Percentiles rank a stretch among this genome's conserved stretches.
phyloP scores from a whole-genome alignment of 345 rosid species.

The Syzygium aqueum region DNA sequence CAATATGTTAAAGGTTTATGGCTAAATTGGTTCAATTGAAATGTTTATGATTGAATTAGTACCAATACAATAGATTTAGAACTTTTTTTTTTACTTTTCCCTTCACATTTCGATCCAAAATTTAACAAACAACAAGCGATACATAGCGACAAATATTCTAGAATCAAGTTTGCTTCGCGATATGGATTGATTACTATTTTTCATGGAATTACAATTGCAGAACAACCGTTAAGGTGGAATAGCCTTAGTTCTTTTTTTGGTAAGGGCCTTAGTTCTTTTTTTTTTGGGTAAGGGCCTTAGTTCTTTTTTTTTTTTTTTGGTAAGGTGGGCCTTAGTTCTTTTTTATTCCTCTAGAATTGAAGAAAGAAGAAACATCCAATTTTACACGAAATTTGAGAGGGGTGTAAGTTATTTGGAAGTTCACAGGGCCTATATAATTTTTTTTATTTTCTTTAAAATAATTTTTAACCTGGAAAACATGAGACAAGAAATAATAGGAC shows the following conservation, averaged over 20 bases:
- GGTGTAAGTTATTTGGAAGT: neutral
- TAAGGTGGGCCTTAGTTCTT: neutral
- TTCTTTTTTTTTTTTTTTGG: too few relatives aligned
- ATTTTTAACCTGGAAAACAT: too few relatives aligned
- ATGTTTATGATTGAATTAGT: too few relatives aligned
- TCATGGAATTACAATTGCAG: neutral
- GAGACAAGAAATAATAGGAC: too few relatives aligned
- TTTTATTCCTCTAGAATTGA: neutral
- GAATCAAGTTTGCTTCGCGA: neutral
- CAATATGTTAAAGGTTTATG: too few relatives aligned
- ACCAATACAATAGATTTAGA: too few relatives aligned
- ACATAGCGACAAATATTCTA: neutral
- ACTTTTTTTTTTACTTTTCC: too few relatives aligned
- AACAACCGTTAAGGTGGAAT: neutral
- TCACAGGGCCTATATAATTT: neutral
- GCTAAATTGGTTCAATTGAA: too few relatives aligned
- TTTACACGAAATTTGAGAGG: neutral
- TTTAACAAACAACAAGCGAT: neutral
- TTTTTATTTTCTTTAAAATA: neutral
- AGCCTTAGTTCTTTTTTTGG: neutral
- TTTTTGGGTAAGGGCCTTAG: too few relatives aligned
- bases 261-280: too few relatives aligned
- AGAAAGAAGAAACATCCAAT: neutral
- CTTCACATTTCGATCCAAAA: neutral
- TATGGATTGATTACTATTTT: neutral